Base-by-base conservation (phyloP, 139 green algal species). In the Coccomyxa sp. region DNA sequence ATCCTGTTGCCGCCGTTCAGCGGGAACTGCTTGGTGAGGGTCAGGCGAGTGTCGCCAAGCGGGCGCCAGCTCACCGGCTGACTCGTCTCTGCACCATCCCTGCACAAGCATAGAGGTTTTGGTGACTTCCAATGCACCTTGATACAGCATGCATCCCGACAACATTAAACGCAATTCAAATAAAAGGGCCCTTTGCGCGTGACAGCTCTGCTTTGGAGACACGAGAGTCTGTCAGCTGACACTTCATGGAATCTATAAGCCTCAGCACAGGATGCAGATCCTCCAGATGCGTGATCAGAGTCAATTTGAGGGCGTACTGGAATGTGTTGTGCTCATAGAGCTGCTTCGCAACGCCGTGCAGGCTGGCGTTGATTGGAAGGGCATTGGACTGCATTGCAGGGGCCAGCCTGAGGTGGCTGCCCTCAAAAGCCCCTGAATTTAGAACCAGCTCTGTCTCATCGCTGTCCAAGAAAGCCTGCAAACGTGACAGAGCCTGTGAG, bases 41-140 rank as follows among this genome's bases (percentile, higher is more conserved):
- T 39, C 3, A 81, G 39, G 18, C 22, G 71, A n/a, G 82, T 81
- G 27, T 68, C 70, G 3, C 69, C 74, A 12, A 86, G 39, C 2
- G 82, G 40, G 31, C 78, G 64, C 82, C 82, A 86, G 55, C 55
- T 74, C 38, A 44, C 70, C 34, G 75, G 75, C 68, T 79, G 75
- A 24, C 75, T 70, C 35, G 68, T 79, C 34, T 22, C 5, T 27
- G 24, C 31, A 10, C 22, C 22, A 64, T 22, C 50, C 50, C 50
- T 64, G 50, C 50, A 64, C n/a, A n/a, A n/a, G n/a, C n/a, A n/a
- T n/a, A n/a, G n/a, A n/a, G n/a, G n/a, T n/a, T n/a, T n/a, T n/a
- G n/a, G n/a, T n/a, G n/a, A n/a, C n/a, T n/a, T n/a, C n/a, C n/a
- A n/a, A n/a, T n/a, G n/a, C n/a, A n/a, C n/a, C n/a, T n/a, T n/a